Conservation (phyloP, 768 basidiomycete genomes). For the Phlebiopsis flavidoalba region DNA sequence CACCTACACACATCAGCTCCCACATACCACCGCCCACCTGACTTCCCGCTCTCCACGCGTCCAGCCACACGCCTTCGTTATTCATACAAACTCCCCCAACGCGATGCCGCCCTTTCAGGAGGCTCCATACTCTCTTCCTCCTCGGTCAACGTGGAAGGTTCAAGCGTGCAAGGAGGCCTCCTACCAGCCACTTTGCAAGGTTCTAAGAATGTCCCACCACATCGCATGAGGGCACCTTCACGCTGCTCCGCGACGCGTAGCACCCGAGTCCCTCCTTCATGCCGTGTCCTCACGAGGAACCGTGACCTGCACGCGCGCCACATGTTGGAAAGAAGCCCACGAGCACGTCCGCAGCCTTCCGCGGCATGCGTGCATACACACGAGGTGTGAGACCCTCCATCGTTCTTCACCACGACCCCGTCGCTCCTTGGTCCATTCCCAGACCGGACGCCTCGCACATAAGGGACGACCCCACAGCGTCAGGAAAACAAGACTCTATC, state of each 20-base stretch:
- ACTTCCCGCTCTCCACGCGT: too few relatives aligned
- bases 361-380: conserved; percentile 29
- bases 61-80: conserved; percentile 3
- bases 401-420: conserved; percentile 30
- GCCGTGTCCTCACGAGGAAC: conserved; percentile 36
- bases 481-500: conserved; percentile 24
- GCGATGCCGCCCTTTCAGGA: conserved; percentile 5
- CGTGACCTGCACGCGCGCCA: conserved; percentile 26
- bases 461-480: conserved; percentile 30
- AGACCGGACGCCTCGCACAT: conserved; percentile 36
- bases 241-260: conserved; percentile 10
- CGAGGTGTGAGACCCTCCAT: too few relatives aligned
- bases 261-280: conserved; percentile 32
- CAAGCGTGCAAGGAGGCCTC: conserved; percentile 42
- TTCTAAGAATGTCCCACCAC: neutral
- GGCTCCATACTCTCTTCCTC: conserved; percentile 10
- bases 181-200: conserved; percentile 49
- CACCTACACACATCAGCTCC: conserved; percentile 8
- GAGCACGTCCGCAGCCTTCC: conserved; percentile 50
- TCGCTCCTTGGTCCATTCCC: conserved; percentile 35
- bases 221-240: neutral
- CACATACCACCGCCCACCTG: too few relatives aligned
- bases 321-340: conserved; percentile 1
- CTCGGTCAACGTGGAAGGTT: conserved; percentile 24
- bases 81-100: conserved; percentile 9